Evolutionary conservation across 1,284 basidiomycete species (phyloP).

Genomic region (Leccinum cinnamomeum): DNA sequence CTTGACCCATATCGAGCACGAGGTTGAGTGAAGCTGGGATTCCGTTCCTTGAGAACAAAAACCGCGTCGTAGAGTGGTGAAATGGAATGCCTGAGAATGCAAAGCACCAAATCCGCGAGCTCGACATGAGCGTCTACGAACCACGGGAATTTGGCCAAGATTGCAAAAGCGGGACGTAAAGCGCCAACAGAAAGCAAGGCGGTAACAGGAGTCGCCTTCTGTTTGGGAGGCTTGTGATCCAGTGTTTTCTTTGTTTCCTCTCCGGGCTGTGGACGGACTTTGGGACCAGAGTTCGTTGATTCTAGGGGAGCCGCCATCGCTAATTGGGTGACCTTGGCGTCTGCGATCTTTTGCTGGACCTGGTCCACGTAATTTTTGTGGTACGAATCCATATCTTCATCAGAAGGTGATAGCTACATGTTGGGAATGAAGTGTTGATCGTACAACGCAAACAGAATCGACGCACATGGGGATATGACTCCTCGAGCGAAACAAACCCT

Average conservation of each 20-base stretch:
- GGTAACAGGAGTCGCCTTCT: conserved; percentile 78
- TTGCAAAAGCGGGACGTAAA: conserved; percentile 71
- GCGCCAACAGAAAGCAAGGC: conserved; percentile 89
- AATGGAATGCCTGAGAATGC: conserved; percentile 69
- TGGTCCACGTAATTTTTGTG: conserved; percentile 68
- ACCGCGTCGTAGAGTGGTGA: conserved; percentile 63
- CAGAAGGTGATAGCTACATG: conserved; percentile 68
- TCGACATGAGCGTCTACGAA: conserved; percentile 79
- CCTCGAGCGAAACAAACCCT: no score
- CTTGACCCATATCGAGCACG: conserved; percentile 60
- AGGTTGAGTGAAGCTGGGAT: conserved; percentile 59
- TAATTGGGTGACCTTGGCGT: conserved; percentile 75
- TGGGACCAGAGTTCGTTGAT: conserved; percentile 45
- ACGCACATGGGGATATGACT: no score
- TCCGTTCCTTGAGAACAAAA: conserved; percentile 53
- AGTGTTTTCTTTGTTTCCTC: conserved; percentile 46
- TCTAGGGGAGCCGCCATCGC: conserved; percentile 89
- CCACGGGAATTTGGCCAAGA: conserved; percentile 87
- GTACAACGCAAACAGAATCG: no score
- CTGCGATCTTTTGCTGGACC: conserved; percentile 64
- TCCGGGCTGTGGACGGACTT: conserved; percentile 36
- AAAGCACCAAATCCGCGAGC: conserved; percentile 82
- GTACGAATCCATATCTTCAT: conserved; percentile 71
- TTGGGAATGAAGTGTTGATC: no score
- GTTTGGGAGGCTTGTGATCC: conserved; percentile 63